Evolutionary conservation across 1,284 basidiomycete genomes (phyloP).

Genomic region (Boletus coffeatus): DNA sequence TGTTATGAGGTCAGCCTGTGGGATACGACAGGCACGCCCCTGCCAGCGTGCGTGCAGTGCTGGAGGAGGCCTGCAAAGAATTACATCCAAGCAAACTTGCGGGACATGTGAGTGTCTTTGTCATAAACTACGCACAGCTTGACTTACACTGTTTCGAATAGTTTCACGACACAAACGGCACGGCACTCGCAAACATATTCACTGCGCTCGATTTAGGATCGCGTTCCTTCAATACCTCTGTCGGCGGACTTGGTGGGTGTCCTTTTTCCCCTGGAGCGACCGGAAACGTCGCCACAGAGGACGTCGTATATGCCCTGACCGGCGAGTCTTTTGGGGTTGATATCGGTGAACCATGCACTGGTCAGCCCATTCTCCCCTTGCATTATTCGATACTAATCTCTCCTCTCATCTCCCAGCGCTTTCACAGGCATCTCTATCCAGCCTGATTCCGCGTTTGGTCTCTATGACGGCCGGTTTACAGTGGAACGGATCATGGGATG

Average conservation of each 20-base stretch:
- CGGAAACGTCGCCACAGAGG: constrained; percentile 91
- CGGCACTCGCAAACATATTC: constrained; percentile 50
- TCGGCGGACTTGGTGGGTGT: constrained; percentile 90
- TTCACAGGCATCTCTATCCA: neutral
- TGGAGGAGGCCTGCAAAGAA: constrained; percentile 37
- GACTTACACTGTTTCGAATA: constrained; percentile 29
- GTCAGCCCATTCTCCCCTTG: constrained; percentile 9
- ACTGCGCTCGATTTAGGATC: constrained; percentile 61
- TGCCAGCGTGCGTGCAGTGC: constrained; percentile 48
- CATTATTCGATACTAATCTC: no score
- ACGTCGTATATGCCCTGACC: constrained; percentile 81
- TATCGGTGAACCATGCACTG: constrained; percentile 5
- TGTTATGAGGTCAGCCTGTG: constrained; percentile 80
- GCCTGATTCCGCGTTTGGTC: no score
- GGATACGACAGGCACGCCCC: constrained; percentile 4
- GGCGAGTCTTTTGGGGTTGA: constrained; percentile 28
- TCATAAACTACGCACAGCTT: neutral
- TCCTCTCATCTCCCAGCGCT: neutral
- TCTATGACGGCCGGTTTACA: no score
- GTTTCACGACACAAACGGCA: constrained; percentile 75
- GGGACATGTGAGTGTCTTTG: constrained; percentile 51
- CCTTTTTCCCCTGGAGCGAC: constrained; percentile 92
- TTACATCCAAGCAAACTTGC: constrained; percentile 65
- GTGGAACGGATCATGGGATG: no score
- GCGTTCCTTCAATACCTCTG: constrained; percentile 67